Evolutionary conservation across 805 yeast genomes (phyloP), one percentile per base, ranked within the genome.

Genomic region (Cyberlindnera mrakii): DNA sequence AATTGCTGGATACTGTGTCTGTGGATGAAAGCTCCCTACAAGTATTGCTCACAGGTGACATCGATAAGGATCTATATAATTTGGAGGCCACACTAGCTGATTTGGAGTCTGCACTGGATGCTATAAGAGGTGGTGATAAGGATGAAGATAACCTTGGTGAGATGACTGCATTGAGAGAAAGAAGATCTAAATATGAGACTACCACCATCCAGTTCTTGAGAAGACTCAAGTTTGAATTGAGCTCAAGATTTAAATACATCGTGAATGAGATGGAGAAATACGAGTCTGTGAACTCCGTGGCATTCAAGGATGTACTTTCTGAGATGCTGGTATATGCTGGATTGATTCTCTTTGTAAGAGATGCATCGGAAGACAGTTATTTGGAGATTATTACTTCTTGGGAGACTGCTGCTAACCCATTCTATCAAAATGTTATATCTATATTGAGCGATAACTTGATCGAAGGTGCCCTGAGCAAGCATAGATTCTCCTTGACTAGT

Each of bases 161-260:
- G 16, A 83, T 88, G 87, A 70, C 72, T 44, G 95, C 95, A 0
- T 67, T 87, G 45, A 72, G 71, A 46, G 88, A 85, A 53, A 80
- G 83, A 54, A 73, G 78, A 45, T 65, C 68, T 14, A 71, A 68
- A 5, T 85, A 83, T 56, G 86, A 81, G 52, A 58, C 64, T 17
- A 79, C 79, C 1, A 70, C 83, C 1, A 52, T 57, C 2, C 62
- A 66, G 5, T 85, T 88, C 54, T 59, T 77, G 30, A 59, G 55
- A 16, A 68, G 74, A 47, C 70, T 78, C 44, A 67, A 57, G 13
- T 48, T 40, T 2, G 79, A 72, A 39, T 63, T 81, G 47, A 65
- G 64, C 13, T 44, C 53, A 3, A 66, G 72, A 29, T 70, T 84
- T 41, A 65, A 62, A 25, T 60, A 57, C 18, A 65, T 69, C 10